A percentile compares a stretch with the other conserved stretches of the same genome.
These are phyloP conservation scores for Phytophthora cactorum DNA, from an alignment of 352 stramenopile genomes.

Conservation along the genomic window DNA sequence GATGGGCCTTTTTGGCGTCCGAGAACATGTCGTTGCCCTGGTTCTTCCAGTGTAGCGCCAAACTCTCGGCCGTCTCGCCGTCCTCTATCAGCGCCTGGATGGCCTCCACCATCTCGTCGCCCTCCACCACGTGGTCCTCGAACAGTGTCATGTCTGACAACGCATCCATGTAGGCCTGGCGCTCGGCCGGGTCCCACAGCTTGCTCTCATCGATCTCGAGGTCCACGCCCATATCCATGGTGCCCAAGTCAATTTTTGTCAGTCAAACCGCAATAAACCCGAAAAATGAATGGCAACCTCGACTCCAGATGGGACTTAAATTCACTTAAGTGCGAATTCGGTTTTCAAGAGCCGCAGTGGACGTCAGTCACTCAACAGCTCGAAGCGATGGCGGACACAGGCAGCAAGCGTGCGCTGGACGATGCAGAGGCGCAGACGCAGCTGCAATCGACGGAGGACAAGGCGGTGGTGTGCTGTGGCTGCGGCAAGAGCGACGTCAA, in stretches of 20 bases:
- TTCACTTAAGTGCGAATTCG: conserved; percentile 13
- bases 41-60: conserved; percentile 90
- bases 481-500: conserved; percentile 70
- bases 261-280: conserved; percentile 4
- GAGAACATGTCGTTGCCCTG: conserved; percentile 89
- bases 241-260: background rate
- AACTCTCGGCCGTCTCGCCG: conserved; percentile 84
- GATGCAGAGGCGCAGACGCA: conserved; percentile 21
- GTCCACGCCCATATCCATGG: conserved; percentile 80
- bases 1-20: conserved; percentile 73
- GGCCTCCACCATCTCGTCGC: conserved; percentile 85
- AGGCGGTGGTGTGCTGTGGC: conserved; percentile 41
- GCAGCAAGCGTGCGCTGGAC: conserved; percentile 46
- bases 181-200: conserved; percentile 76
- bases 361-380: conserved; percentile 14
- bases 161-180: conserved; percentile 86
- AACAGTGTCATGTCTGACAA: conserved; percentile 90
- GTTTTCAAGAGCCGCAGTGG: conserved; percentile 24
- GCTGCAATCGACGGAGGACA: background rate
- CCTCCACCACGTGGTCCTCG: conserved; percentile 87
- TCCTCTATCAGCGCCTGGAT: conserved; percentile 90
- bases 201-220: conserved; percentile 90
- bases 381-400: conserved; percentile 24
- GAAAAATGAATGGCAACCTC: conserved; percentile 32
- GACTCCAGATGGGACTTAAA: background rate